Percentiles rank a stretch among this genome's conserved stretches.
These are phyloP conservation scores for Cutaneotrichosporon cutaneum DNA, from an alignment of 1,284 basidiomycete genomes.

Conservation along the genomic window DNA sequence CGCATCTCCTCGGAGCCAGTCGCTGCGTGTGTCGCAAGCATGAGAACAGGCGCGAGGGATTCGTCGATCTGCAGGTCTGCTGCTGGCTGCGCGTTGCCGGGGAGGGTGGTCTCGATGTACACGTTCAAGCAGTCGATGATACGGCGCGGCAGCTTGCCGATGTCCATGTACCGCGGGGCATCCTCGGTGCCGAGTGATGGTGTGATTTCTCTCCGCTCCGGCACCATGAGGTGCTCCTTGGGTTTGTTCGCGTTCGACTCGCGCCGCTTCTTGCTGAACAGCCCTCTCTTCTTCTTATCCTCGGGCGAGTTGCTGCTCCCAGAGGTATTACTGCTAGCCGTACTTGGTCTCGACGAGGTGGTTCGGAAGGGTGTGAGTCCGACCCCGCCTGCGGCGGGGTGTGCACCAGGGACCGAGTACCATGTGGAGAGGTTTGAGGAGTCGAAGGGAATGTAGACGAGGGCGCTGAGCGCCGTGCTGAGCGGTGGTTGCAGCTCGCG, in stretches of 20 bases:
- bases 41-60: slow-evolving; percentile 67
- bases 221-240: background rate
- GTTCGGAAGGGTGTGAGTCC: background rate
- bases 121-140: slow-evolving; percentile 33
- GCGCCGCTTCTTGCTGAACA: slow-evolving; percentile 6
- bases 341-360: slow-evolving; percentile 2
- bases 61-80: slow-evolving; percentile 64
- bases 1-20: slow-evolving; percentile 62
- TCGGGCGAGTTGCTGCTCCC: background rate
- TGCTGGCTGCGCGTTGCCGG: slow-evolving; percentile 29
- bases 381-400: background rate
- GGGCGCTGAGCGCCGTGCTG: slow-evolving; percentile 40
- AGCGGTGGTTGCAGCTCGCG: slow-evolving; percentile 40
- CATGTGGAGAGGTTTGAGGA: slow-evolving; percentile 36
- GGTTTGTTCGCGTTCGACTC: background rate
- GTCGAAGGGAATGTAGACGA: slow-evolving; percentile 42
- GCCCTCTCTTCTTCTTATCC: background rate
- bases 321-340: background rate
- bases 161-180: background rate
- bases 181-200: background rate
- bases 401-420: slow-evolving; percentile 17
- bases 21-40: slow-evolving; percentile 70
- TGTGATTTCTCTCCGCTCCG: background rate
- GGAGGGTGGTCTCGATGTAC: slow-evolving; percentile 34
- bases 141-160: slow-evolving; percentile 26